A percentile compares a stretch with the other conserved stretches of the same genome.
Evolutionary conservation across 2,329 filamentous ascomycete genomes (phyloP).

Genomic region (Dactylellina leptospora): DNA sequence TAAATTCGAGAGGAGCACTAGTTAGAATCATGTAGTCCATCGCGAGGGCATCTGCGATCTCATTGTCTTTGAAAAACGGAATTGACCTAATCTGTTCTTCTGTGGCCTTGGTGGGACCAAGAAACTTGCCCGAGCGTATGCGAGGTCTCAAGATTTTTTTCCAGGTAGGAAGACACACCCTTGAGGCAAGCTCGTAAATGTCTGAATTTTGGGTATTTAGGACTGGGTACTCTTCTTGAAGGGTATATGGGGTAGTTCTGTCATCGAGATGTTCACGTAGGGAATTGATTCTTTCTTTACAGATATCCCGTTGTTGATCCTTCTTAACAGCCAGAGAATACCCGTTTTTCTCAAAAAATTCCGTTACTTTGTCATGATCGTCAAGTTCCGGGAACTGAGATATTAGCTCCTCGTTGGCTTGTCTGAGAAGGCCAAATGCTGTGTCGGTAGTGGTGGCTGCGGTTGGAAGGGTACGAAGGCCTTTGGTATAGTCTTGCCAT

Average conservation of each 20-base stretch:
- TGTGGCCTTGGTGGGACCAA: neutral
- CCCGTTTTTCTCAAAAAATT: constrained; percentile 5
- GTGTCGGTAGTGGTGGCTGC: constrained; percentile 7
- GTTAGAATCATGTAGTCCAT: constrained; percentile 6
- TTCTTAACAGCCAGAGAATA: neutral
- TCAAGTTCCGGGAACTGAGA: neutral
- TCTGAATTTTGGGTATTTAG: too few species aligned
- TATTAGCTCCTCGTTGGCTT: constrained; percentile 19
- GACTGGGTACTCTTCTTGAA: too few species aligned
- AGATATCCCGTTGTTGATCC: neutral
- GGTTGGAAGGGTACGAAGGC: neutral
- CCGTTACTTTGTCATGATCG: neutral
- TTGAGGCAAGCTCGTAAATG: neutral
- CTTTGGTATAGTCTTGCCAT: constrained; percentile 9
- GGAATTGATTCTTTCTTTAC: neutral
- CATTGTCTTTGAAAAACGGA: neutral
- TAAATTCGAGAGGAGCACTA: neutral
- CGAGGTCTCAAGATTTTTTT: neutral
- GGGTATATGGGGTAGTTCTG: neutral
- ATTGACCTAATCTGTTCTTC: neutral
- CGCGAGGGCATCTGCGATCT: neutral
- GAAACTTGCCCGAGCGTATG: neutral
- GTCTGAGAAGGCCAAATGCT: constrained; percentile 14
- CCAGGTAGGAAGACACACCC: neutral
- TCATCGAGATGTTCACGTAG: neutral